phyloP scores from a whole-genome alignment of 2,329 filamentous ascomycete species.

The Parastagonospora nodorum region DNA sequence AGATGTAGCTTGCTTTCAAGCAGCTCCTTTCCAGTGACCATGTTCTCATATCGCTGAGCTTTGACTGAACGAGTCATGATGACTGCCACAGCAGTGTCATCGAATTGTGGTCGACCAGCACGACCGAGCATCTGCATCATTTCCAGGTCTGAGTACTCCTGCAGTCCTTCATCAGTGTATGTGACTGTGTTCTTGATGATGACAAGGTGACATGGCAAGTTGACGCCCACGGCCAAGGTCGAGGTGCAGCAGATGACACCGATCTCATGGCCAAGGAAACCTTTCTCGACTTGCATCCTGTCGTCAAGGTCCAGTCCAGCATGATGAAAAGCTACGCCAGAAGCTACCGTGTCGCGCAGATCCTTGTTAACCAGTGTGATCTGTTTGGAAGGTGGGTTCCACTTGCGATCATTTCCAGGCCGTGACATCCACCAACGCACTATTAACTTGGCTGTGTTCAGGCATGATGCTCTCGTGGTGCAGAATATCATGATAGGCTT shows the following conservation, averaged over 20 bases:
- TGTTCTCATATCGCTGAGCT: constrained; percentile 69
- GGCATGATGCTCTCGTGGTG: constrained; percentile 73
- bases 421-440: constrained; percentile 67
- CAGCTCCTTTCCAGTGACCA: constrained; percentile 73
- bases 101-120: constrained; percentile 83
- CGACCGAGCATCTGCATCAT: constrained; percentile 91
- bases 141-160: constrained; percentile 81
- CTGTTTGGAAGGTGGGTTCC: constrained; percentile 62
- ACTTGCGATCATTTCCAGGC: constrained; percentile 60
- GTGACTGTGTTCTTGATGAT: constrained; percentile 79
- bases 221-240: constrained; percentile 81
- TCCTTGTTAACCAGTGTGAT: constrained; percentile 63
- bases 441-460: constrained; percentile 69
- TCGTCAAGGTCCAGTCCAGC: constrained; percentile 72
- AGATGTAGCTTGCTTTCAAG: constrained; percentile 79
- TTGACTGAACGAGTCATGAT: constrained; percentile 76
- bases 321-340: constrained; percentile 82
- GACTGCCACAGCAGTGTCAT: constrained; percentile 74
- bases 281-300: constrained; percentile 67
- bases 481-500: constrained; percentile 88
- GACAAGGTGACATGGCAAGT: constrained; percentile 81
- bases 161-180: constrained; percentile 59
- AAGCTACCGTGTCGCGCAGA: constrained; percentile 58
- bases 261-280: constrained; percentile 72
- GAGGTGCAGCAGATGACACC: constrained; percentile 86